Conservation (phyloP, 2,329 filamentous ascomycete species). For the Annulohypoxylon truncatum region DNA sequence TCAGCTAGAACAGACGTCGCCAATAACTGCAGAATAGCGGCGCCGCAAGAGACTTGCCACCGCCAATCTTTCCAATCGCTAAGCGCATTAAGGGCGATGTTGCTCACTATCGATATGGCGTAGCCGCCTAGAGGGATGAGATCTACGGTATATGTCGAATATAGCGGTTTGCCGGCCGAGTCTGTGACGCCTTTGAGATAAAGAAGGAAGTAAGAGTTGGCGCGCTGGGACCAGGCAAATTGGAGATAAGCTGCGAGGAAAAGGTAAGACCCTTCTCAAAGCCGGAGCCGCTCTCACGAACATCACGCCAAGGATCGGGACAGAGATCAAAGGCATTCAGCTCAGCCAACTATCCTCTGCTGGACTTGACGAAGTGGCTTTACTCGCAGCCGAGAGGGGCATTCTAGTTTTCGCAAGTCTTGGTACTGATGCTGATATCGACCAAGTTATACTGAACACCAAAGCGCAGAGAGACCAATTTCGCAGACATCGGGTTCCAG, state of each 20-base stretch:
- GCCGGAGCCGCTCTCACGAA: not conserved
- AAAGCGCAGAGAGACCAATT: not conserved
- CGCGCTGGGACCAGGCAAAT: constrained; percentile 43
- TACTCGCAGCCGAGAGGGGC: constrained; percentile 40
- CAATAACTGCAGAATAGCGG: not conserved
- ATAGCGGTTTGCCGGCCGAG: constrained; percentile 18
- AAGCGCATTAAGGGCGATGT: constrained; percentile 51
- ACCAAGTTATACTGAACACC: not conserved
- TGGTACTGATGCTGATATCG: not conserved
- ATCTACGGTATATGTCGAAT: constrained; percentile 45
- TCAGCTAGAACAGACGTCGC: constrained; percentile 2
- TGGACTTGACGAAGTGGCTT: constrained; percentile 41
- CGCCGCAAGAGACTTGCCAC: not conserved
- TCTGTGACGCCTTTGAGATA: constrained; percentile 43
- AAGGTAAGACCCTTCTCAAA: constrained; percentile 23
- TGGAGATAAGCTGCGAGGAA: constrained; percentile 43
- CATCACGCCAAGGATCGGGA: not conserved
- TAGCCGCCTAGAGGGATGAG: constrained; percentile 45
- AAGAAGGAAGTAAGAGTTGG: constrained; percentile 44
- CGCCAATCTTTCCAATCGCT: constrained; percentile 50
- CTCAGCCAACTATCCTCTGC: constrained; percentile 27
- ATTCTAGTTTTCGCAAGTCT: constrained; percentile 36
- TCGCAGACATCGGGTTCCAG: not conserved
- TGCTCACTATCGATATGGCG: constrained; percentile 51
- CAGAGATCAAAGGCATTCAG: not conserved